Percentiles rank a stretch among this genome's conserved stretches.
phyloP scores from a whole-genome alignment of 2,329 filamentous ascomycete species.

The Sordariomycetes sp. region DNA sequence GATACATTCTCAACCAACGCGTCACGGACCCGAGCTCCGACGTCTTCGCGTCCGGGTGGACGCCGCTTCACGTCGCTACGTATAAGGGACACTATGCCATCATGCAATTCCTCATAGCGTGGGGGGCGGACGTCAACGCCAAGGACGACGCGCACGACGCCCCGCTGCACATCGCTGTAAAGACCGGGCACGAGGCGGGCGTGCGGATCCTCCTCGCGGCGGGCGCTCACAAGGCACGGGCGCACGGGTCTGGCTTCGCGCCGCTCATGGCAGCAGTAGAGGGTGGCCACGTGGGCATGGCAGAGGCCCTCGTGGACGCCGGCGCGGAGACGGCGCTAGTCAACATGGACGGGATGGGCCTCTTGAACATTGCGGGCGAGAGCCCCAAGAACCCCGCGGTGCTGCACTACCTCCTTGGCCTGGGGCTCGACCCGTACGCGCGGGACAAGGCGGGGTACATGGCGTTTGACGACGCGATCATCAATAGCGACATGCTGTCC shows the following conservation, averaged over 20 bases:
- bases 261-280: constrained; percentile 5
- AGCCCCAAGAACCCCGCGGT: constrained; percentile 4
- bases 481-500: constrained; percentile 76
- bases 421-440: constrained; percentile 7
- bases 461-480: constrained; percentile 13
- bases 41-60: neutral
- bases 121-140: constrained; percentile 1
- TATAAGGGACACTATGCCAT: neutral
- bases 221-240: neutral
- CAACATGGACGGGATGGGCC: constrained; percentile 1
- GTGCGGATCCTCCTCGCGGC: neutral
- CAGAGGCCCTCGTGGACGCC: neutral
- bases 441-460: constrained; percentile 4
- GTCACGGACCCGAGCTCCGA: neutral
- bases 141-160: neutral
- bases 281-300: neutral
- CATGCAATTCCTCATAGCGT: neutral
- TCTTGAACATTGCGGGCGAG: constrained; percentile 5
- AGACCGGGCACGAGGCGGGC: neutral
- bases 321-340: neutral
- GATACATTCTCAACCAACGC: neutral
- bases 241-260: constrained; percentile 1
- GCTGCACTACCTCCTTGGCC: constrained; percentile 6
- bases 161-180: constrained; percentile 2
- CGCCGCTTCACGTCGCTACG: neutral